Conservation (phyloP, 768 basidiomycete genomes). For the Epithele typhae region DNA sequence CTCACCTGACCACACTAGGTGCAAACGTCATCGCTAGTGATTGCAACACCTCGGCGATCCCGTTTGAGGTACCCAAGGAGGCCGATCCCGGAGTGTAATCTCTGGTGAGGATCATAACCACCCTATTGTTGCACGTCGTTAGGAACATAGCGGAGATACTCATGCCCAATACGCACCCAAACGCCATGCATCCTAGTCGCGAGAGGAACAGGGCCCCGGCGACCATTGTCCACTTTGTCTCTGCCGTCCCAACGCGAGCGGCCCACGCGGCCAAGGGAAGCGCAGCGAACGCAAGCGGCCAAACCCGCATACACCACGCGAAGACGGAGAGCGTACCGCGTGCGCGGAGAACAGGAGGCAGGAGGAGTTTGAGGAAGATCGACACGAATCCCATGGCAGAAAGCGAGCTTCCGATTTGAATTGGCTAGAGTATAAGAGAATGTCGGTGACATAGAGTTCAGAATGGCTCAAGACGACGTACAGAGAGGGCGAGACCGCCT, state of each 20-base stretch:
- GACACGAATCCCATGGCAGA: conserved; percentile 48
- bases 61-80: conserved; percentile 28
- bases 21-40: conserved; percentile 24
- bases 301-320: conserved; percentile 46
- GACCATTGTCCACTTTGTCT: conserved; percentile 48
- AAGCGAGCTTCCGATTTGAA: conserved; percentile 56
- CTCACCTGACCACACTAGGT: conserved; percentile 24
- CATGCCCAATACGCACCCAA: conserved; percentile 39
- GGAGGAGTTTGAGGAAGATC: conserved; percentile 46
- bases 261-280: conserved; percentile 49
- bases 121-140: conserved; percentile 12
- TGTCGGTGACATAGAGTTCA: background rate
- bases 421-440: conserved; percentile 31
- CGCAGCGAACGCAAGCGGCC: conserved; percentile 47
- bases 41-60: conserved; percentile 29
- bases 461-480: conserved; percentile 27
- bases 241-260: conserved; percentile 30
- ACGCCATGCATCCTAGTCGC: conserved; percentile 45
- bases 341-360: conserved; percentile 48
- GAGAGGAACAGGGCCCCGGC: conserved; percentile 40
- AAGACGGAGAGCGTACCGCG: conserved; percentile 47
- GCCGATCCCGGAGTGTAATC: conserved; percentile 24
- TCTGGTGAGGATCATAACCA: conserved; percentile 30
- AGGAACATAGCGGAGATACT: no score
- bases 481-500: conserved; percentile 60